Conservation (phyloP, 2,329 filamentous ascomycete genomes). For the Diplocarpon mali region DNA sequence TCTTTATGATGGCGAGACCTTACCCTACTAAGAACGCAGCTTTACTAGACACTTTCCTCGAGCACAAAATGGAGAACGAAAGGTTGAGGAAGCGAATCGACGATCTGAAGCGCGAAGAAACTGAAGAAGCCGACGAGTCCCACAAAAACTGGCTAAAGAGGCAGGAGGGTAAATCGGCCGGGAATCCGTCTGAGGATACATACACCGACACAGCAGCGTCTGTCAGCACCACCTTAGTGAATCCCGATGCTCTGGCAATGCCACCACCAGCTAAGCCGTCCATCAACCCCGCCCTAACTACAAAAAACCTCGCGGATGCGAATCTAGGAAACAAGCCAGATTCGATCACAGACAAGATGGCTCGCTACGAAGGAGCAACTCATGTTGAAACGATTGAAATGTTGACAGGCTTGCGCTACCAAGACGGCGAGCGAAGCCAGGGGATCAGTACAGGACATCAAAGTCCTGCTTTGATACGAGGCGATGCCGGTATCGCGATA, state of each 20-base stretch:
- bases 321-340: constrained; percentile 56
- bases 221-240: constrained; percentile 22
- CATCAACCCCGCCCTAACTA: constrained; percentile 59
- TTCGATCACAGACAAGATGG: constrained; percentile 76
- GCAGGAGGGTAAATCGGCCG: constrained; percentile 41
- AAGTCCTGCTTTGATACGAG: constrained; percentile 70
- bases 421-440: constrained; percentile 77
- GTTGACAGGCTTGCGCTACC: constrained; percentile 78
- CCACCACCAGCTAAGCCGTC: constrained; percentile 54
- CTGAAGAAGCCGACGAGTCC: constrained; percentile 62
- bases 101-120: constrained; percentile 75
- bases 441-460: constrained; percentile 80
- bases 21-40: constrained; percentile 83
- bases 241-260: constrained; percentile 41
- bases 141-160: constrained; percentile 49
- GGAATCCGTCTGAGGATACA: constrained; percentile 34
- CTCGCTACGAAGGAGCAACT: constrained; percentile 62
- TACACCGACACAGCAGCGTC: constrained; percentile 31
- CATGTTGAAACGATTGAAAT: constrained; percentile 87
- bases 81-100: constrained; percentile 72
- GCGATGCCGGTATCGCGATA: constrained; percentile 78
- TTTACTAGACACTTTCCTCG: constrained; percentile 82
- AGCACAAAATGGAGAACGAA: constrained; percentile 96
- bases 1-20: constrained; percentile 86
- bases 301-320: constrained; percentile 69